A percentile compares a stretch with the other conserved stretches of the same genome.
These are phyloP conservation scores for Moelleriella libera DNA, from an alignment of 2,329 filamentous ascomycete genomes.

Conservation along the genomic window DNA sequence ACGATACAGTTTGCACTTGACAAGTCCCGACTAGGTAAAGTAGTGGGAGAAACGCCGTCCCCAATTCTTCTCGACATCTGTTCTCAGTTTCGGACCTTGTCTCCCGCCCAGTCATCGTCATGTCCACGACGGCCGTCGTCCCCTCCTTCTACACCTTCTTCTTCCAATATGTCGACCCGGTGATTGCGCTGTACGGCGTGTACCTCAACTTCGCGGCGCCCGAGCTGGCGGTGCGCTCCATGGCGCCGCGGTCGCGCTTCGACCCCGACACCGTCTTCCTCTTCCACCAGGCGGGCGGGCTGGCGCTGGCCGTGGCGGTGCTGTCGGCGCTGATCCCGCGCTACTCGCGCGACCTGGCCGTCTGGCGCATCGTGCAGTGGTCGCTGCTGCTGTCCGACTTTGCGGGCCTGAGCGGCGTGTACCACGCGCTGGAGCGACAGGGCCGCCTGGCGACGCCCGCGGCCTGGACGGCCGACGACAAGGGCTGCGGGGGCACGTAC, in stretches of 20 bases:
- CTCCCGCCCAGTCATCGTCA: not conserved
- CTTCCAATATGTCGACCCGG: conserved; percentile 10
- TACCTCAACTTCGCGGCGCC: conserved; percentile 7
- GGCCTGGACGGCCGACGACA: conserved; percentile 7
- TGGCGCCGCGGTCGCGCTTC: conserved; percentile 5
- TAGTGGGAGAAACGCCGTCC: no score
- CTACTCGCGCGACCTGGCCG: conserved; percentile 6
- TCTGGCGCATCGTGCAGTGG: conserved; percentile 9
- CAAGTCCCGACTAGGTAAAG: no score
- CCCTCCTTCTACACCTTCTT: conserved; percentile 8
- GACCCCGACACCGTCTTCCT: conserved; percentile 7
- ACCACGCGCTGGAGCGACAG: conserved; percentile 3
- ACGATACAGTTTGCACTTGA: no score
- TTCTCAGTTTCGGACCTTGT: no score
- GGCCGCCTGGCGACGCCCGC: conserved; percentile 5
- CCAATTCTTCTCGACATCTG: no score
- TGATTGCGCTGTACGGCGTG: conserved; percentile 9
- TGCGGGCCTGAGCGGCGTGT: conserved; percentile 7
- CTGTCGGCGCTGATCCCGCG: conserved; percentile 8
- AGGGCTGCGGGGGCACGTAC: conserved; percentile 4
- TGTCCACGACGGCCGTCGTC: conserved; percentile 2
- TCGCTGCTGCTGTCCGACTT: conserved; percentile 10
- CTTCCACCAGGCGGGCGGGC: conserved; percentile 9
- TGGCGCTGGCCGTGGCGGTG: conserved; percentile 7
- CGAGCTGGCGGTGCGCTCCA: not conserved